Percentiles rank a stretch among this genome's conserved stretches.
phyloP scores from a whole-genome alignment of 192 early-diverging fungal species.

The Gigaspora rosea region DNA sequence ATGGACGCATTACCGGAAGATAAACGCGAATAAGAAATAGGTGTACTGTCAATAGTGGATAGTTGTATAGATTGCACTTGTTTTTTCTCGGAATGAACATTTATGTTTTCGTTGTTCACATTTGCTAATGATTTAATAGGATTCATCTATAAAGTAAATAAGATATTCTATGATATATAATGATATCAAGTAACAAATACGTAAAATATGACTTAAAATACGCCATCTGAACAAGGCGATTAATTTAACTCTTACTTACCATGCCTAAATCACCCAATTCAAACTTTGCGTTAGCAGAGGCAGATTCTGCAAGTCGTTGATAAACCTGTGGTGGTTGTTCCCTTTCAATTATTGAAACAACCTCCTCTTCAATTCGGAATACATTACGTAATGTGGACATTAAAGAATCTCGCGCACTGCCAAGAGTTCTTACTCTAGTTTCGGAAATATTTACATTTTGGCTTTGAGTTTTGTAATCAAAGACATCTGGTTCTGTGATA shows the following conservation, averaged over 20 bases:
- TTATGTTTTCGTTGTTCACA: background rate
- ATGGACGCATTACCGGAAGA: background rate
- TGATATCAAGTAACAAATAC: no score
- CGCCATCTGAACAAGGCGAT: no score
- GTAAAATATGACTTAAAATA: no score
- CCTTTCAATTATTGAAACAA: no score
- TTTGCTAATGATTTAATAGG: conserved; percentile 3
- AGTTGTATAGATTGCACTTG: no score
- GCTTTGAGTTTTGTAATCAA: background rate
- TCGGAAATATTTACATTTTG: background rate
- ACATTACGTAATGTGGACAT: background rate
- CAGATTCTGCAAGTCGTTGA: conserved; percentile 2
- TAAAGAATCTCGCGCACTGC: background rate
- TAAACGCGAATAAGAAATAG: background rate
- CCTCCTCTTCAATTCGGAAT: background rate
- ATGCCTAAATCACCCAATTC: conserved; percentile 4
- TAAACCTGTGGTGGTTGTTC: background rate
- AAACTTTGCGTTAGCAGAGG: background rate
- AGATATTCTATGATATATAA: no score
- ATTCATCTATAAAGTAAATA: background rate
- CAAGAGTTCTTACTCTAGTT: background rate
- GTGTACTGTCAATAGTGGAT: no score
- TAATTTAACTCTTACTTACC: background rate
- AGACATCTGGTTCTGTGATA: no score
- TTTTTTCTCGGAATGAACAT: no score